Evolutionary conservation across 495 filamentous ascomycete genomes (phyloP).

Genomic region (Penicillium waksmanii): DNA sequence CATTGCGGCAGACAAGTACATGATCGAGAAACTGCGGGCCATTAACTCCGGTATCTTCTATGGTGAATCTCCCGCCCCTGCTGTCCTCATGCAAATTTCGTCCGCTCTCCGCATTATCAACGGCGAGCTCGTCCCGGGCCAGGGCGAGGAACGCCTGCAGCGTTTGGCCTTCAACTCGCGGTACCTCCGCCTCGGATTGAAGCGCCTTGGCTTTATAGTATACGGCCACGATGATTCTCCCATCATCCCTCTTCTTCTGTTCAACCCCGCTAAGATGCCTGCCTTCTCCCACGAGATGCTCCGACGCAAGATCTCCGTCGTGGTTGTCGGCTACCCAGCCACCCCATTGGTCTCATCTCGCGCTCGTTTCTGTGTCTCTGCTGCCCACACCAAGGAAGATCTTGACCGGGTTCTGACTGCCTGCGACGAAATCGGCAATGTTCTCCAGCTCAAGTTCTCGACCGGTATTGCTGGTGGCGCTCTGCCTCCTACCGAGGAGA

Average conservation of each 20-base stretch:
- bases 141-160: slow-evolving; percentile 94
- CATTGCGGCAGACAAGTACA: slow-evolving; percentile 83
- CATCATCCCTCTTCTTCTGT: slow-evolving; percentile 91
- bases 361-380: slow-evolving; percentile 92
- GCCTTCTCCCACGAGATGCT: slow-evolving; percentile 99
- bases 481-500: slow-evolving; percentile 69
- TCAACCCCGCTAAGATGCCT: slow-evolving; percentile 96
- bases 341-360: slow-evolving; percentile 95
- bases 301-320: slow-evolving; percentile 95
- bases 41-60: slow-evolving; percentile 86
- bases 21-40: slow-evolving; percentile 87
- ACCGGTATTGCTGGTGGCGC: slow-evolving; percentile 90
- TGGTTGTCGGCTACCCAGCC: slow-evolving; percentile 95
- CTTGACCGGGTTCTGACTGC: slow-evolving; percentile 87
- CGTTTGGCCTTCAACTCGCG: slow-evolving; percentile 98
- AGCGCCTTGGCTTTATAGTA: slow-evolving; percentile 94
- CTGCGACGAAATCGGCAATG: slow-evolving; percentile 90
- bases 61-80: slow-evolving; percentile 85
- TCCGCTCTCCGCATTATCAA: slow-evolving; percentile 82
- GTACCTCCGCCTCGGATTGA: slow-evolving; percentile 94
- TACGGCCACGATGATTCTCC: slow-evolving; percentile 97
- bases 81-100: slow-evolving; percentile 86
- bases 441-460: slow-evolving; percentile 93
- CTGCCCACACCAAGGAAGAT: slow-evolving; percentile 97
- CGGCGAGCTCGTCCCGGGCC: slow-evolving; percentile 83